phyloP scores from a whole-genome alignment of 2,329 filamentous ascomycete genomes.

The Colletotrichum sp. region DNA sequence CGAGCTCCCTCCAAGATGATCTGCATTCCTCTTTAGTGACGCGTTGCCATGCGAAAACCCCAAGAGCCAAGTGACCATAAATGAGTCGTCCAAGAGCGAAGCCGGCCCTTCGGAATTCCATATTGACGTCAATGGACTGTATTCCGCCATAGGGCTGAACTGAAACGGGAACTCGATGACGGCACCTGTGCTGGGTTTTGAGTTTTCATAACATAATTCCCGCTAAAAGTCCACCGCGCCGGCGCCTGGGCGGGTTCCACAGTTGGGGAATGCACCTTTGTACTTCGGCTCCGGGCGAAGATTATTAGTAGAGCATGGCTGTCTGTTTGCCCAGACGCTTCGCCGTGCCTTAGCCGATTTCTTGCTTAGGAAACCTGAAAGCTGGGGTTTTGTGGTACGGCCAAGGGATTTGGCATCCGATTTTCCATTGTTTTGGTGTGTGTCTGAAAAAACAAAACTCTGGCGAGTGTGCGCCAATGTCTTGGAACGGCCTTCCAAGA shows the following conservation, averaged over 20 bases:
- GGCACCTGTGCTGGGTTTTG: background rate
- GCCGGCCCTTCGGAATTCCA: background rate
- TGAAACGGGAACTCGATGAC: background rate
- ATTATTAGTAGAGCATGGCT: background rate
- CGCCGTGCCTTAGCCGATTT: background rate
- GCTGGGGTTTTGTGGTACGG: background rate
- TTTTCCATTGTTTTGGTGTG: background rate
- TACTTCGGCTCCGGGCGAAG: background rate
- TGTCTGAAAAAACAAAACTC: background rate
- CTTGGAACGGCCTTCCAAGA: background rate
- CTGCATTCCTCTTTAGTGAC: background rate
- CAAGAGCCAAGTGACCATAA: background rate
- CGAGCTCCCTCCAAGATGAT: background rate
- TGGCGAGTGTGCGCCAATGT: background rate
- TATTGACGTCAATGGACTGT: constrained; percentile 13
- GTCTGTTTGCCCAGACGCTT: background rate
- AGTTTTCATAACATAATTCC: constrained; percentile 23
- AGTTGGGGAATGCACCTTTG: background rate
- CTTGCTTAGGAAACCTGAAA: background rate
- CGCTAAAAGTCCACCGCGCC: background rate
- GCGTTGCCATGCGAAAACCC: background rate
- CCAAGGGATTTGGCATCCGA: background rate
- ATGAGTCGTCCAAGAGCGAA: background rate
- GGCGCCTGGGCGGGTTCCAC: constrained; percentile 12
- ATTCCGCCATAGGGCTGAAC: constrained; percentile 7